Conservation (phyloP, 2,329 filamentous ascomycete species). For the Aspergillus thermomutatus region DNA sequence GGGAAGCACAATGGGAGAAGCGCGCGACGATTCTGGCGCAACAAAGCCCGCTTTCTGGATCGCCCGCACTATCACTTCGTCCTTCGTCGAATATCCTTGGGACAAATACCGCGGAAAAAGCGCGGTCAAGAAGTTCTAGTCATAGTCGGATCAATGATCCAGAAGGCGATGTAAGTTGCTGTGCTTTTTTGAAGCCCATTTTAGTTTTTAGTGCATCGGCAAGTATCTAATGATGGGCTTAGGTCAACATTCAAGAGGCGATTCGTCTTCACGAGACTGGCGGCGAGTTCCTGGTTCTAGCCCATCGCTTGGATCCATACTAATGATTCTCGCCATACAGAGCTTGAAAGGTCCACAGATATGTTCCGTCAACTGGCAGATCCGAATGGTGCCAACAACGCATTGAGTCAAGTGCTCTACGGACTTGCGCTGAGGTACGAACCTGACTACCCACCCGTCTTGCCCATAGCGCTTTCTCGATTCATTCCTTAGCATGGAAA, state of each 20-base stretch:
- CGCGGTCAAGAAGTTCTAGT: conserved; percentile 33
- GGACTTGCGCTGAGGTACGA: conserved; percentile 80
- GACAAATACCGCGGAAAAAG: conserved; percentile 2
- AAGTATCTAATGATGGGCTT: conserved; percentile 5
- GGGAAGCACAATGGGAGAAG: conserved; percentile 84
- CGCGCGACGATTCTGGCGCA: conserved; percentile 83
- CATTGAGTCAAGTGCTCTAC: conserved; percentile 91
- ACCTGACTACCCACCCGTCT: background rate
- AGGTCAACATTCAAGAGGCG: conserved; percentile 81
- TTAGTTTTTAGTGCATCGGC: background rate
- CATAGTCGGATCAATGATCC: conserved; percentile 27
- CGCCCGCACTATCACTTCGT: conserved; percentile 33
- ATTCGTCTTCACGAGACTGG: conserved; percentile 88
- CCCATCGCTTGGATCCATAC: background rate
- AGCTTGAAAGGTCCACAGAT: conserved; percentile 73
- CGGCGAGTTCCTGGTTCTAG: conserved; percentile 33
- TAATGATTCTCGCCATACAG: conserved; percentile 27
- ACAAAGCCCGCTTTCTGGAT: conserved; percentile 45
- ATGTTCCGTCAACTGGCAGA: conserved; percentile 84
- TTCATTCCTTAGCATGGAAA: background rate
- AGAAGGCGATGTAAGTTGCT: conserved; percentile 34
- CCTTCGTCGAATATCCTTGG: conserved; percentile 11
- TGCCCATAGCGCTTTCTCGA: background rate
- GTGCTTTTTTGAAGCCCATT: background rate
- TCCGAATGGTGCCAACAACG: conserved; percentile 80